Conservation (phyloP, 139 green algal species). For the Closterium sp. region DNA sequence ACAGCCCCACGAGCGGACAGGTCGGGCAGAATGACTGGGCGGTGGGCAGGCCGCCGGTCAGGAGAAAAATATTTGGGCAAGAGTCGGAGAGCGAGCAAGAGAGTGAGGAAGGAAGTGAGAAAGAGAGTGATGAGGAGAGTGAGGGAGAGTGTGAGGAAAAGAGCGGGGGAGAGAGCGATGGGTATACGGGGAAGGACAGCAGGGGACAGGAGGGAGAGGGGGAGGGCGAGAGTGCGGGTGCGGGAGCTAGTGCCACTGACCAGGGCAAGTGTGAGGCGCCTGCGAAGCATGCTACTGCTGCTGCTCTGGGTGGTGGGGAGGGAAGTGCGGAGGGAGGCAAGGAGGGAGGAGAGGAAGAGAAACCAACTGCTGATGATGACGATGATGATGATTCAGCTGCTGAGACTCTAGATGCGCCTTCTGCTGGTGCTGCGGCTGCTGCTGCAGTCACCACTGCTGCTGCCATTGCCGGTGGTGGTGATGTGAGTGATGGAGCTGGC, state of each 20-base stretch:
- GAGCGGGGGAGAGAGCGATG: not conserved
- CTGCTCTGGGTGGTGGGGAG: not conserved
- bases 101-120: not conserved
- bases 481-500: not conserved
- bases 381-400: not conserved
- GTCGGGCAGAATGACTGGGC: not conserved
- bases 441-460: not conserved
- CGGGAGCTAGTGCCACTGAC: not conserved
- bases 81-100: not conserved
- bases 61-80: not conserved
- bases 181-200: not conserved
- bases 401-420: not conserved
- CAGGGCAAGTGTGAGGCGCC: not conserved
- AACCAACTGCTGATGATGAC: not conserved
- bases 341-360: not conserved
- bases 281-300: no score
- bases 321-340: not conserved
- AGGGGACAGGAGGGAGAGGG: not conserved
- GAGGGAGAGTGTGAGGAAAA: not conserved
- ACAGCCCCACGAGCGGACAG: not conserved
- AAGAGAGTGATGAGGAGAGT: not conserved
- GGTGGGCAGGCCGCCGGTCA: not conserved
- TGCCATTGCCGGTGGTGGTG: not conserved
- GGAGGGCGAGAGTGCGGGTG: not conserved
- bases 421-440: not conserved